These are phyloP conservation scores for Cordyceps tenuipes DNA, from an alignment of 2,329 filamentous ascomycete species.

Conservation along the genomic window DNA sequence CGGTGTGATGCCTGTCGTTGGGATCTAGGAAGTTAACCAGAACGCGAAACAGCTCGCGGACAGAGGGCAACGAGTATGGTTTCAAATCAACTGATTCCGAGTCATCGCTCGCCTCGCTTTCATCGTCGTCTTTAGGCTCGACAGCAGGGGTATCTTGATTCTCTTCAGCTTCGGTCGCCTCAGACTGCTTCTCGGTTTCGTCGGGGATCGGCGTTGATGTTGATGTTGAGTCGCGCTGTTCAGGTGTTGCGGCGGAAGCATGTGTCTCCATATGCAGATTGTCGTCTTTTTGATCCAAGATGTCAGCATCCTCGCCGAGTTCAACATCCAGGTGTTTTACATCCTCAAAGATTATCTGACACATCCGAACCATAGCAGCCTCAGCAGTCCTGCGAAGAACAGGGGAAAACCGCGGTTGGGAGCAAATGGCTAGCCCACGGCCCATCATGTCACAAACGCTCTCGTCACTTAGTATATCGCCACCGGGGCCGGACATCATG, in stretches of 20 bases:
- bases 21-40: slow-evolving; percentile 90
- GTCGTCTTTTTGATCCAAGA: slow-evolving; percentile 60
- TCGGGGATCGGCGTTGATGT: slow-evolving; percentile 5
- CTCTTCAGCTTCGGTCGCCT: slow-evolving; percentile 2
- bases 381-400: slow-evolving; percentile 85
- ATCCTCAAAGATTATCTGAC: slow-evolving; percentile 93
- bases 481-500: slow-evolving; percentile 90
- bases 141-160: slow-evolving; percentile 14
- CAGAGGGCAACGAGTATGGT: slow-evolving; percentile 89
- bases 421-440: slow-evolving; percentile 93
- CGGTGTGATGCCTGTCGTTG: slow-evolving; percentile 84
- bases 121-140: slow-evolving; percentile 13
- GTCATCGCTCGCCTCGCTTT: slow-evolving; percentile 29
- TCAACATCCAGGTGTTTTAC: slow-evolving; percentile 80
- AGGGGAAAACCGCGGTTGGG: slow-evolving; percentile 83
- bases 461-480: slow-evolving; percentile 90
- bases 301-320: slow-evolving; percentile 56
- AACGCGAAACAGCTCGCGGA: slow-evolving; percentile 87
- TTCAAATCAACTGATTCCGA: slow-evolving; percentile 54
- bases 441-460: slow-evolving; percentile 99
- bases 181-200: neutral
- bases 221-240: slow-evolving; percentile 6
- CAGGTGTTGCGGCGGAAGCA: slow-evolving; percentile 8
- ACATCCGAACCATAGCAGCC: slow-evolving; percentile 98
- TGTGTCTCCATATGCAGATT: slow-evolving; percentile 72